These are phyloP conservation scores for Dimocarpus longan DNA, from an alignment of 345 rosid genomes.

Conservation along the genomic window DNA sequence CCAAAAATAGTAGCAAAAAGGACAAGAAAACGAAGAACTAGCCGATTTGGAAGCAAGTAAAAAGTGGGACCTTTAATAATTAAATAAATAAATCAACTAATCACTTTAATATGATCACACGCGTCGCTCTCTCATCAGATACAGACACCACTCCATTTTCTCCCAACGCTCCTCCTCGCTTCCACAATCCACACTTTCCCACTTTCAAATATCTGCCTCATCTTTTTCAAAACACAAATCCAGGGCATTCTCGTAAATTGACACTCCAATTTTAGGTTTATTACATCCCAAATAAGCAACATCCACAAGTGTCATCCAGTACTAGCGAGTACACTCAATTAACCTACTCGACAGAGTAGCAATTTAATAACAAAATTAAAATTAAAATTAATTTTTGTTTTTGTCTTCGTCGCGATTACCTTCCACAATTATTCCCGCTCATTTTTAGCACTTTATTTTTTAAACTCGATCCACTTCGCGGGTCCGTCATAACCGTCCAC, in stretches of 20 bases:
- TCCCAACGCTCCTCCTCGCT: background rate
- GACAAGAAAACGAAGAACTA: background rate
- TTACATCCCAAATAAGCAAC: background rate
- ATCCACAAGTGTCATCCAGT: background rate
- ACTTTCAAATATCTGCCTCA: background rate
- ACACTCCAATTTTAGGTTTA: background rate
- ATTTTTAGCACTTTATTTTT: constrained; percentile 31
- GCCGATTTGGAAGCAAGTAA: background rate
- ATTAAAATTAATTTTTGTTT: background rate
- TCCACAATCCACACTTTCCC: background rate
- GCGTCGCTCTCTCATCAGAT: background rate
- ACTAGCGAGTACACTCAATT: background rate
- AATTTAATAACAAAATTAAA: no score
- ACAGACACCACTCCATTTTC: background rate
- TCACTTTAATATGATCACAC: background rate
- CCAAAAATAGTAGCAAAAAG: no score
- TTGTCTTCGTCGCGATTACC: constrained; percentile 10
- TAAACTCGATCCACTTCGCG: constrained; percentile 35
- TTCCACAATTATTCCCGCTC: constrained; percentile 61
- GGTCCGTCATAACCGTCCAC: constrained; percentile 35
- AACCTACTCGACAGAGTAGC: background rate
- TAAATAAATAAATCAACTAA: no score
- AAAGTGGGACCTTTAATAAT: background rate
- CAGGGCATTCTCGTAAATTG: constrained; percentile 14
- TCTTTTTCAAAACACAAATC: background rate